Base-by-base conservation (phyloP, 306 rosid genomes). In the Prinsepia uniflora region DNA sequence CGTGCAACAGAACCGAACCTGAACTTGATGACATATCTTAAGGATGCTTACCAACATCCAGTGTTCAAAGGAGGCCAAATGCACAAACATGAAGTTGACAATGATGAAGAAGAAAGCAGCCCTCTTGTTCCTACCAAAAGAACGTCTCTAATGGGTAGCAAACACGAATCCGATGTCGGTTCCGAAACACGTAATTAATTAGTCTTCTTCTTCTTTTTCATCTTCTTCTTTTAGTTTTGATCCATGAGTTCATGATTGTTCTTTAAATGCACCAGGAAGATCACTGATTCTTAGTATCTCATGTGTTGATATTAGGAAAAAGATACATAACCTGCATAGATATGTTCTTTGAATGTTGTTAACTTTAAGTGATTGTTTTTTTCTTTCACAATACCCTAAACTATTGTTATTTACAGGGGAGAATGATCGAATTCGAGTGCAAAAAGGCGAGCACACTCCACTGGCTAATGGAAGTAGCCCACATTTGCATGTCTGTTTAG, bases 51-150 rank as follows among this genome's bases (percentile, higher is more conserved):
- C 44, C 6, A 85, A 54, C 97, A 93, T 74, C 97, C 98, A 44
- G 88, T 79, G 45, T 93, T 93, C 75, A 88, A 81, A 63, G 84
- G 67, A 3, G 78, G 64, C 5, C 78, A 67, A 41, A 7, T 73
- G 13, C 80, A 82, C 19, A 83, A 67, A 70, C 81, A 76, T 0
- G 45, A 5, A 34, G 19, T 36, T 0, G 45, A 7, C 70, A 44
- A 78, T 15, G 91, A 88, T 41, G 98, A 90, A 6, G 96, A 93
- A 84, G 98, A 90, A 77, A 85, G 78, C 47, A 93, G 75, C 67
- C 88, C 93, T 42, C 88, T 93, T 60, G 92, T 93, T 63, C 86
- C 80, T 36, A 90, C 96, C 58, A 93, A 73, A 74, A 82, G 96
- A 78, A 63, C 19, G 45, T 63, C 92, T 75, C 76, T 60, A 12